Evolutionary conservation across 768 basidiomycete species (phyloP), one percentile per base, ranked within the genome.

Genomic region (Kwoniella heveanensis): DNA sequence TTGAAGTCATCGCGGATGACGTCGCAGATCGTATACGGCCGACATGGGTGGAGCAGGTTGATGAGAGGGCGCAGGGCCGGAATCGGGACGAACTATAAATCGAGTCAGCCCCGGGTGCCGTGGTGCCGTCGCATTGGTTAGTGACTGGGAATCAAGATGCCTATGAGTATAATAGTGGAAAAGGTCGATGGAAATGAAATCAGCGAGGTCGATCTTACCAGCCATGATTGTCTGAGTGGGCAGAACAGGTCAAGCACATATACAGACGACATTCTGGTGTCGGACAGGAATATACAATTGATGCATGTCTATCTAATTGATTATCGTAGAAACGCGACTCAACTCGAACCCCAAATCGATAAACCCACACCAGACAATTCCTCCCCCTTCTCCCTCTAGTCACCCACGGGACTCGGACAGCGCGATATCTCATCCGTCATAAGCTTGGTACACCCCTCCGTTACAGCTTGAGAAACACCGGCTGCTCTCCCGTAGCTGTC

Each of bases 1-100:
- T 64, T 2, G 62, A 64, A 26, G 47, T 53, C 13, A 64, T 64
- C 39, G 29, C 7, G 1, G 9, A 56, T 27, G 47, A 56, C 21
- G 39, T 49, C 2, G 21, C 13, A 19, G 25, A 51, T 17, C 44
- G 54, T 2, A 49, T 62, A 7, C 12, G 17, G 15, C 47, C 61
- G 0, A 12, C 24, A 13, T 55, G 60, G 52, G 53, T 37, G 10
- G 47, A 50, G 29, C 36, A 54, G 29, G 32, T 32, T 13, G 7
- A 32, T 13, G 13, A 32, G n/a, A n/a, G n/a, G n/a, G n/a, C n/a
- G n/a, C n/a, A n/a, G n/a, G 44, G 15, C 19, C 12, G 10, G 25
- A 53, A 24, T 15, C n/a, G 32, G 22, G 47, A 29, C 22, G 27
- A 36, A 26, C 24, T 60, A 29, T 58, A 50, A 25, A 30, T 17